Base-by-base conservation (phyloP, 2,329 filamentous ascomycete species). In the Cladosporium sp. region DNA sequence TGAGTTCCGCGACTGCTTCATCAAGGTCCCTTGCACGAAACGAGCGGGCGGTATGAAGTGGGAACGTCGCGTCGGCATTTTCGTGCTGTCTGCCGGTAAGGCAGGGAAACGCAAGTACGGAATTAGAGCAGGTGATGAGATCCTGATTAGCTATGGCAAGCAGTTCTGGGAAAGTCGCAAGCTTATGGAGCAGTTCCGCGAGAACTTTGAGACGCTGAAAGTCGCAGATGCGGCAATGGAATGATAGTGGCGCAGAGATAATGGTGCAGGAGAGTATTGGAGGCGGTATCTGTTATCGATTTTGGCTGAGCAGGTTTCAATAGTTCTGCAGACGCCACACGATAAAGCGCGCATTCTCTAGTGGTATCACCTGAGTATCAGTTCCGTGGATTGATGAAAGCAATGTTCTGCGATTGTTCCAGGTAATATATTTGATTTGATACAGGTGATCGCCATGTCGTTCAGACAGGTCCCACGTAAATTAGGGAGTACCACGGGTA, bases 61-160 rank as follows among this genome's bases (percentile, higher is more conserved):
- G 68, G 83, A 84, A 73, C 78, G 79, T 65, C 74, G 81, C 52
- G 80, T 86, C 32, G 83, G 80, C 2, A 80, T 86, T 4, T 85
- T 83, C 69, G 83, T 84, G 15, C 72, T 85, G 55, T 77, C 76
- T 30, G 78, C 78, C 14, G 82, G 83, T 8, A 85, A 83, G 72
- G 82, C 79, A 64, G 81, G 81, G 21, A 81, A 81, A 69, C 77
- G 79, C 65, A 77, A 78, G 41, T 78, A 77, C 26, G 83, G 83
- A 1, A 81, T 86, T 52, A 73, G 70, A 26, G 81, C 78, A 65
- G 82, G 82, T 2, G 77, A 83, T 65, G 84, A 86, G 73, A 80
- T 86, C 52, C 74, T 85, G 32, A 78, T 86, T n/a, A 83, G 78
- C 69, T 86, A 86, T 71, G 84, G 83, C 34, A 84, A 85, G 57